A percentile compares a stretch with the other conserved stretches of the same genome.
Evolutionary conservation across 495 filamentous ascomycete genomes (phyloP).

Genomic region (Penicillium diatomitis): DNA sequence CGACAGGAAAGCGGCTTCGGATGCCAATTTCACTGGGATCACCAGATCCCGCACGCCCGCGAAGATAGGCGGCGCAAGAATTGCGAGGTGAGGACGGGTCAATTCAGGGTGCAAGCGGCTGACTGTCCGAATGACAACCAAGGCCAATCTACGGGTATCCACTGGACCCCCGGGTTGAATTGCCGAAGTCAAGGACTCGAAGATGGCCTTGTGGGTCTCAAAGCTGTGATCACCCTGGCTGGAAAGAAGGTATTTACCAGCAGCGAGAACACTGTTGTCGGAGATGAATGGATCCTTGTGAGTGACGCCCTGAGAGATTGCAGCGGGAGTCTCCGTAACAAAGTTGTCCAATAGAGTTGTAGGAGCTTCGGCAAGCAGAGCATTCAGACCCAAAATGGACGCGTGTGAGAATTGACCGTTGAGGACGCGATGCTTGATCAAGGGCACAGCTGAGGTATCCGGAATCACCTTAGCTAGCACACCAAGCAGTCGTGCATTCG

Average conservation of each 20-base stretch:
- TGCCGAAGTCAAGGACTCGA: conserved; percentile 62
- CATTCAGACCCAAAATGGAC: conserved; percentile 77
- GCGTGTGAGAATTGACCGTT: conserved; percentile 56
- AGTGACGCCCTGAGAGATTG: conserved; percentile 73
- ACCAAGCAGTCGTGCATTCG: conserved; percentile 79
- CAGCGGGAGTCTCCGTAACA: conserved; percentile 56
- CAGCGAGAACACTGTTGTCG: conserved; percentile 84
- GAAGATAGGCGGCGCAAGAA: conserved; percentile 78
- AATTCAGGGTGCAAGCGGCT: conserved; percentile 66
- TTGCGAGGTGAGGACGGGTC: conserved; percentile 64
- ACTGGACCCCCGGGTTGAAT: conserved; percentile 66
- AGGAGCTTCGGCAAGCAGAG: conserved; percentile 73
- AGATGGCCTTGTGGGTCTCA: conserved; percentile 67
- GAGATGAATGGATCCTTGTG: conserved; percentile 70
- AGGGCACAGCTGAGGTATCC: conserved; percentile 47
- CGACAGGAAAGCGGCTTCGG: conserved; percentile 89
- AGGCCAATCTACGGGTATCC: conserved; percentile 76
- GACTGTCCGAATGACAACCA: conserved; percentile 85
- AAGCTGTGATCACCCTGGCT: conserved; percentile 38
- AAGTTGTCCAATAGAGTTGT: conserved; percentile 55
- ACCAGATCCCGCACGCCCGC: conserved; percentile 82
- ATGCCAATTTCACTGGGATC: conserved; percentile 93
- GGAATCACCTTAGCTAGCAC: conserved; percentile 79
- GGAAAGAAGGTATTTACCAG: conserved; percentile 86
- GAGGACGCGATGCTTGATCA: conserved; percentile 78